phyloP scores from a whole-genome alignment of 2,329 filamentous ascomycete species.

The Rhynchosporium agropyri region DNA sequence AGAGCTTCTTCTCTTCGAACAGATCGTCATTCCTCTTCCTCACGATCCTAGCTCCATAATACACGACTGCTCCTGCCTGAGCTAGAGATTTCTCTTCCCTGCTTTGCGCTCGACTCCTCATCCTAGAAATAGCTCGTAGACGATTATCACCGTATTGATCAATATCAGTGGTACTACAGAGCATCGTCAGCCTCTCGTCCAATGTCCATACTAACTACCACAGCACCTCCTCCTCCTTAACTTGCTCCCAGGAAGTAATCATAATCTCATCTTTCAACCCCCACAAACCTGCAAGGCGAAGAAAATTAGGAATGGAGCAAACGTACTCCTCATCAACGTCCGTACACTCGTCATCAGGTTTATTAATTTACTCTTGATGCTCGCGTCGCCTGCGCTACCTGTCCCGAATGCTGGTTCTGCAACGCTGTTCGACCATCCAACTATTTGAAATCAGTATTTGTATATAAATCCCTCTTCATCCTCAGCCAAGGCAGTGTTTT shows the following conservation, averaged over 20 bases:
- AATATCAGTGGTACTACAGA: constrained; percentile 77
- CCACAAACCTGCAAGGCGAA: neutral
- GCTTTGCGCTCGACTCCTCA: constrained; percentile 42
- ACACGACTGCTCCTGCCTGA: neutral
- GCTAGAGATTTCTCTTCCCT: neutral
- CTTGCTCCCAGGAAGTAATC: too few relatives aligned
- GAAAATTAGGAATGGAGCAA: neutral
- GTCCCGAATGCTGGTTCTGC: constrained; percentile 75
- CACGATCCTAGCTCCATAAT: neutral
- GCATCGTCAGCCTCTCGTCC: constrained; percentile 12
- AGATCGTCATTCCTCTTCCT: neutral
- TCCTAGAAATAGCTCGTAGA: constrained; percentile 78
- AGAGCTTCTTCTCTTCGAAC: neutral
- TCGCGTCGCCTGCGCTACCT: constrained; percentile 66
- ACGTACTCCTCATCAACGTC: constrained; percentile 89
- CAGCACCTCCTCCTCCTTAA: too few relatives aligned
- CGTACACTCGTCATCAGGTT: constrained; percentile 89
- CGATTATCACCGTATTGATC: constrained; percentile 79
- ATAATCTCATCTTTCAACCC: neutral
- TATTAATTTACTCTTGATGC: constrained; percentile 83
- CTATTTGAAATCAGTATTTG: constrained; percentile 47
- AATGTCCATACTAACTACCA: constrained; percentile 10
- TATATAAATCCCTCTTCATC: neutral
- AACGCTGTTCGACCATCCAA: constrained; percentile 76
- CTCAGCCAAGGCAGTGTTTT: too few relatives aligned